These are phyloP conservation scores for Ananas comosus DNA, from an alignment of 176 grass and related monocot genomes.

Conservation along the genomic window DNA sequence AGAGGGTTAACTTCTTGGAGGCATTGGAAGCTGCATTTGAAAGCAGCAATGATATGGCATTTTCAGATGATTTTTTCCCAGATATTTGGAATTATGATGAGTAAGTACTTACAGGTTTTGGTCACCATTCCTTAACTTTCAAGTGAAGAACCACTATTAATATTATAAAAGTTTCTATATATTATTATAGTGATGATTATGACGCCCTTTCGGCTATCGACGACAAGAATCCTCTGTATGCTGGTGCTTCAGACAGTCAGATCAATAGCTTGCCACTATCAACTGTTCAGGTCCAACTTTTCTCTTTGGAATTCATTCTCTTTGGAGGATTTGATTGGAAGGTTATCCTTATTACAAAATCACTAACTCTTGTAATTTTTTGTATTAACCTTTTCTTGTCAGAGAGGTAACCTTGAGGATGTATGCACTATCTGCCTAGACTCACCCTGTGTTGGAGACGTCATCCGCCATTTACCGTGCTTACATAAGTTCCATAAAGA, in stretches of 20 bases:
- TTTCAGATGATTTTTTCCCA: slow-evolving; percentile 23
- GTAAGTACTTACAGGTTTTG: slow-evolving; percentile 32
- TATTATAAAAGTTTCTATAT: background rate
- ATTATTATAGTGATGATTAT: slow-evolving; percentile 52
- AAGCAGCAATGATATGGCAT: slow-evolving; percentile 27
- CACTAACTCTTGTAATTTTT: background rate
- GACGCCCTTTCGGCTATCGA: slow-evolving; percentile 39
- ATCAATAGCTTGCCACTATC: slow-evolving; percentile 69
- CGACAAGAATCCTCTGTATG: slow-evolving; percentile 26
- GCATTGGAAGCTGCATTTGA: slow-evolving; percentile 51
- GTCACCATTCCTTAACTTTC: background rate
- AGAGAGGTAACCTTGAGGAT: slow-evolving; percentile 34
- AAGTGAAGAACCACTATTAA: background rate
- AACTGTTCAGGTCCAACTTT: slow-evolving; percentile 40
- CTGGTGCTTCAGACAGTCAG: slow-evolving; percentile 48
- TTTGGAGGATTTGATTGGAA: slow-evolving; percentile 5
- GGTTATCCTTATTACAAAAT: background rate
- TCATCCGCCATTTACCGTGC: slow-evolving; percentile 59
- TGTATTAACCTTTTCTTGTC: slow-evolving; percentile 12
- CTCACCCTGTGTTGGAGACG: slow-evolving; percentile 37
- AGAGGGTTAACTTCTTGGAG: slow-evolving; percentile 62
- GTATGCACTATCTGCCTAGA: slow-evolving; percentile 67
- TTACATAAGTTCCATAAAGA: slow-evolving; percentile 87
- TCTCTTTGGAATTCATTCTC: background rate
- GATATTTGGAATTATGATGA: slow-evolving; percentile 17